Conservation (phyloP, 1,139 yeast species). For the Suhomyces anneliseae region DNA sequence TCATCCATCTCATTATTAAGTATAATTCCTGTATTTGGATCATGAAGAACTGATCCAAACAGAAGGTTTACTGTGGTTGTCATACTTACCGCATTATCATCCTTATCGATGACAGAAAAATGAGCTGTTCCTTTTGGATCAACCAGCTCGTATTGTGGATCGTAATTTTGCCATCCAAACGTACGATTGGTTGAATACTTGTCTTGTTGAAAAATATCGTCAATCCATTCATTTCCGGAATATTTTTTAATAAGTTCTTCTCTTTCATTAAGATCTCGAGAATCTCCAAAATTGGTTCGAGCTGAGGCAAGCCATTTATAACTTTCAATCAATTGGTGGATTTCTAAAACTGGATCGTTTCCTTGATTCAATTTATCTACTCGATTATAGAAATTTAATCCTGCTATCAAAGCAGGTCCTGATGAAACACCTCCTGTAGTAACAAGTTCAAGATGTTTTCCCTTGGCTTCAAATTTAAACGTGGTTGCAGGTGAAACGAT, state of each 20-base stretch:
- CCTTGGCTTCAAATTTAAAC: conserved; percentile 33
- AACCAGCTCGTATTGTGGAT: conserved; percentile 71
- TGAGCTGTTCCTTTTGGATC: conserved; percentile 91
- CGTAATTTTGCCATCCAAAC: conserved; percentile 66
- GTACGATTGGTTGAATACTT: conserved; percentile 55
- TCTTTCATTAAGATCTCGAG: conserved; percentile 15
- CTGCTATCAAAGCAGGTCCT: conserved; percentile 80
- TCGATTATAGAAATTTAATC: conserved; percentile 55
- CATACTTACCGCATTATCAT: conserved; percentile 75
- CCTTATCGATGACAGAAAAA: conserved; percentile 69
- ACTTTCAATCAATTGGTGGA: conserved; percentile 74
- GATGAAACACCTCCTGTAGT: conserved; percentile 80
- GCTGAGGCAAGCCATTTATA: conserved; percentile 95
- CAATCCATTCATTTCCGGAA: conserved; percentile 53
- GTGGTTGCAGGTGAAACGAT: conserved; percentile 56
- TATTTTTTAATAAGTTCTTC: conserved; percentile 31
- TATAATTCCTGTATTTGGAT: conserved; percentile 76
- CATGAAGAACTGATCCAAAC: conserved; percentile 83
- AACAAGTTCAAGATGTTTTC: conserved; percentile 51
- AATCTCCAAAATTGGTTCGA: conserved; percentile 79
- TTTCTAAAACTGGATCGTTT: conserved; percentile 46
- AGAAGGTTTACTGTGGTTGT: conserved; percentile 88
- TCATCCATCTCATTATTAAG: conserved; percentile 95
- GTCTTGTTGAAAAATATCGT: conserved; percentile 45
- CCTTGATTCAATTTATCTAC: conserved; percentile 2